Evolutionary conservation across 768 basidiomycete genomes (phyloP).

Genomic region (Nidularia sp.): DNA sequence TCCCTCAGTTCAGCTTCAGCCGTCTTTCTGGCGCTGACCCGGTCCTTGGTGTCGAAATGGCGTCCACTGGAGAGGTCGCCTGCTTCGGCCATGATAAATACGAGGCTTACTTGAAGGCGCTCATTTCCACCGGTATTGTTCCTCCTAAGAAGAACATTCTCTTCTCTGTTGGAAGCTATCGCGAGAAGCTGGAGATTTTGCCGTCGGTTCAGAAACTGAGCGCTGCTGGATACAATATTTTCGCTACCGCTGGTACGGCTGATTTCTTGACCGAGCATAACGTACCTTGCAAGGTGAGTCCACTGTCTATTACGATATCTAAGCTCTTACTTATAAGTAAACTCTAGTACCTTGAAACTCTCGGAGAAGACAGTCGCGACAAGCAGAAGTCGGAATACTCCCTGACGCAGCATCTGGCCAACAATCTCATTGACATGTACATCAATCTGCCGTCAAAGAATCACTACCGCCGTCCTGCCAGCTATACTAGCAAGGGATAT

Average conservation of each 20-base stretch:
- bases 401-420: conserved; percentile 91
- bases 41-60: conserved; percentile 98
- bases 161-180: conserved; percentile 94
- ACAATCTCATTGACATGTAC: conserved; percentile 98
- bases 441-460: conserved; percentile 99
- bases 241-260: conserved; percentile 94
- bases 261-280: conserved; percentile 98
- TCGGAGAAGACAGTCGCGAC: conserved; percentile 69
- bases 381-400: conserved; percentile 97
- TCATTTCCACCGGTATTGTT: conserved; percentile 94
- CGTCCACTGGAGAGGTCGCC: conserved; percentile 98
- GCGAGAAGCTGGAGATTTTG: conserved; percentile 95
- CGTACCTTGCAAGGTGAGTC: conserved; percentile 85
- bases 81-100: conserved; percentile 98
- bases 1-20: conserved; percentile 99
- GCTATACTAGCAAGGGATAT: conserved; percentile 96
- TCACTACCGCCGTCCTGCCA: conserved; percentile 93
- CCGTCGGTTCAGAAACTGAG: conserved; percentile 95
- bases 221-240: conserved; percentile 90
- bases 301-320: background rate
- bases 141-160: conserved; percentile 97
- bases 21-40: conserved; percentile 96
- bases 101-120: conserved; percentile 96
- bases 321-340: conserved; percentile 1
- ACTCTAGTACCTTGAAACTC: conserved; percentile 79